A percentile compares a stretch with the other conserved stretches of the same genome.
These are phyloP conservation scores for Abortiporus biennis DNA, from an alignment of 1,284 basidiomycete genomes.

Conservation along the genomic window DNA sequence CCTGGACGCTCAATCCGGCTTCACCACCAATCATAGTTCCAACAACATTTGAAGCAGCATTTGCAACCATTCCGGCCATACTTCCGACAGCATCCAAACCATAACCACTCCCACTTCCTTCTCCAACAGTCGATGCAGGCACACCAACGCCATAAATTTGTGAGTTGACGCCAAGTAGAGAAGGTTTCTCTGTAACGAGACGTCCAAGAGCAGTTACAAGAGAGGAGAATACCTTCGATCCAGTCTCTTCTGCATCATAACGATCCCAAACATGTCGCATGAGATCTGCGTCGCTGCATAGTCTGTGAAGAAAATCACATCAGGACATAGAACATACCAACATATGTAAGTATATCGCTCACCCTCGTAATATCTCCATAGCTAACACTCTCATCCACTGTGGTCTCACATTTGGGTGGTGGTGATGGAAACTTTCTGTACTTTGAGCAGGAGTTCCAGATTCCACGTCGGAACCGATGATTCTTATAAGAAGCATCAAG, in stretches of 20 bases:
- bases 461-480: slow-evolving; percentile 67
- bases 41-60: slow-evolving; percentile 70
- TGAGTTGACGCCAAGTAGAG: slow-evolving; percentile 69
- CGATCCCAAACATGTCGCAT: slow-evolving; percentile 77
- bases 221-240: slow-evolving; percentile 72
- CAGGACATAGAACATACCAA: not conserved
- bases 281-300: slow-evolving; percentile 81
- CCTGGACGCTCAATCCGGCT: slow-evolving; percentile 62
- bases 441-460: slow-evolving; percentile 25
- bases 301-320: slow-evolving; percentile 27
- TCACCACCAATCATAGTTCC: slow-evolving; percentile 66
- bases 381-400: slow-evolving; percentile 87
- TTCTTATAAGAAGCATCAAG: slow-evolving; percentile 73
- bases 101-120: slow-evolving; percentile 32
- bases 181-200: slow-evolving; percentile 82
- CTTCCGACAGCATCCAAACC: slow-evolving; percentile 55
- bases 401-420: slow-evolving; percentile 41
- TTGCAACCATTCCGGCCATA: slow-evolving; percentile 80
- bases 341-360: slow-evolving; percentile 11
- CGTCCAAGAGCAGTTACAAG: slow-evolving; percentile 80
- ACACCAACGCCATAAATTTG: slow-evolving; percentile 81
- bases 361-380: slow-evolving; percentile 90
- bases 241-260: slow-evolving; percentile 64
- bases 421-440: slow-evolving; percentile 18
- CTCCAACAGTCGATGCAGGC: slow-evolving; percentile 25